These are phyloP conservation scores for Larix kaempferi DNA, from an alignment of 75 land plant species.

Conservation along the genomic window DNA sequence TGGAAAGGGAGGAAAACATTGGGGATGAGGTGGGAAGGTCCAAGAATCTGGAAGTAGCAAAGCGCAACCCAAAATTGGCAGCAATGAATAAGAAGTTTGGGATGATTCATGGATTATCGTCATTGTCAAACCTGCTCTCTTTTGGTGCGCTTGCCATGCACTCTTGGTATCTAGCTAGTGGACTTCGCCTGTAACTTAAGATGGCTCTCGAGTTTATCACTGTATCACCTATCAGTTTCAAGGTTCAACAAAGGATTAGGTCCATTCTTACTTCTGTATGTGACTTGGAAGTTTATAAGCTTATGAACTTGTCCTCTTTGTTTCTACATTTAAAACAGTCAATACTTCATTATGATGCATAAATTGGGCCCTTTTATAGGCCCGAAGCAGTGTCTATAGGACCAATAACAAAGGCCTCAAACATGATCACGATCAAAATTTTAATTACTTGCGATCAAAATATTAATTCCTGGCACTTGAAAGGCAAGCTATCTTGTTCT, in stretches of 20 bases:
- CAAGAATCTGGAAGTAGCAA: conserved; percentile 75
- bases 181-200: conserved; percentile 29
- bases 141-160: conserved; percentile 89
- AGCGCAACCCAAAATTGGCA: conserved; percentile 71
- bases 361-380: neutral
- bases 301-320: neutral
- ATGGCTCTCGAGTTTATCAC: neutral
- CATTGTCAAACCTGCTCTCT: conserved; percentile 74
- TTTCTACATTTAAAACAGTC: neutral
- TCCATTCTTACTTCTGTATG: neutral
- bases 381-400: too few species aligned
- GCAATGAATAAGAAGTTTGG: conserved; percentile 94
- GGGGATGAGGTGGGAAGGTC: conserved; percentile 83
- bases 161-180: conserved; percentile 88
- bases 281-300: neutral
- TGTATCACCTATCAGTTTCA: neutral
- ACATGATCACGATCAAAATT: neutral
- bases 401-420: neutral
- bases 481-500: neutral
- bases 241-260: neutral
- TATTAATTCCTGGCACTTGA: neutral
- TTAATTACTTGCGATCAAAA: too few species aligned
- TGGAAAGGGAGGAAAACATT: conserved; percentile 74
- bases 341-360: neutral
- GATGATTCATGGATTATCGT: conserved; percentile 91